These are phyloP conservation scores for Macrolepiota albuminosa DNA, from an alignment of 768 basidiomycete genomes.

Conservation along the genomic window DNA sequence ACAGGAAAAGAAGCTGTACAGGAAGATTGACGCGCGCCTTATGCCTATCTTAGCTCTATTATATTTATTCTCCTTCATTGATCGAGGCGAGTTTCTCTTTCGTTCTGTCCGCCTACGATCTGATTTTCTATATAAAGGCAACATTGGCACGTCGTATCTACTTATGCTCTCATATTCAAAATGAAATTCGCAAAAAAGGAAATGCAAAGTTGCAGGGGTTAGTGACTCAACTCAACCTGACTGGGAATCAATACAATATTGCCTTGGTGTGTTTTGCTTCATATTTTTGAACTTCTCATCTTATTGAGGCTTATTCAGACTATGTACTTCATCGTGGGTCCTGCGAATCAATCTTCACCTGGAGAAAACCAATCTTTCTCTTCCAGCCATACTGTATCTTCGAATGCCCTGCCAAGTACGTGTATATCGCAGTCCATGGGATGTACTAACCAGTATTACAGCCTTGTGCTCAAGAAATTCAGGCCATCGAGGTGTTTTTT, in stretches of 20 bases:
- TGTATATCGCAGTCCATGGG: constrained; percentile 9
- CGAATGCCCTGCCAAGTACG: constrained; percentile 69
- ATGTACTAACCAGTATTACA: constrained; percentile 13
- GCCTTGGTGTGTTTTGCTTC: constrained; percentile 41
- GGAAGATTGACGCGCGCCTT: constrained; percentile 53
- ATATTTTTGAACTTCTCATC: background rate
- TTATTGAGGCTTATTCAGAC: constrained; percentile 33
- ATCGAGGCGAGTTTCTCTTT: constrained; percentile 40
- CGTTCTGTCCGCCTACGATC: background rate
- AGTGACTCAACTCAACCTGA: constrained; percentile 46
- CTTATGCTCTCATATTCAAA: background rate
- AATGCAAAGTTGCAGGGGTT: constrained; percentile 69
- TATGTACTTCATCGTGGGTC: constrained; percentile 63
- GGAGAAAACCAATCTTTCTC: background rate
- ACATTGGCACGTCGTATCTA: constrained; percentile 40
- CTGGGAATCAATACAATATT: constrained; percentile 59
- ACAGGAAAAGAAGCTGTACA: constrained; percentile 49
- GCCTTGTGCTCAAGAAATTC: constrained; percentile 55
- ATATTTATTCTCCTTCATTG: constrained; percentile 62
- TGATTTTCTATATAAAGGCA: constrained; percentile 31
- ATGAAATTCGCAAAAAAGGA: constrained; percentile 26
- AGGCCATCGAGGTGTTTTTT: constrained; percentile 50
- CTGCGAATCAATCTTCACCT: background rate
- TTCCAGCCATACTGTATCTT: constrained; percentile 54
- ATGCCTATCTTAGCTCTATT: constrained; percentile 56